Conservation (phyloP, 208 protist genomes). For the Trypanosoma mega region DNA sequence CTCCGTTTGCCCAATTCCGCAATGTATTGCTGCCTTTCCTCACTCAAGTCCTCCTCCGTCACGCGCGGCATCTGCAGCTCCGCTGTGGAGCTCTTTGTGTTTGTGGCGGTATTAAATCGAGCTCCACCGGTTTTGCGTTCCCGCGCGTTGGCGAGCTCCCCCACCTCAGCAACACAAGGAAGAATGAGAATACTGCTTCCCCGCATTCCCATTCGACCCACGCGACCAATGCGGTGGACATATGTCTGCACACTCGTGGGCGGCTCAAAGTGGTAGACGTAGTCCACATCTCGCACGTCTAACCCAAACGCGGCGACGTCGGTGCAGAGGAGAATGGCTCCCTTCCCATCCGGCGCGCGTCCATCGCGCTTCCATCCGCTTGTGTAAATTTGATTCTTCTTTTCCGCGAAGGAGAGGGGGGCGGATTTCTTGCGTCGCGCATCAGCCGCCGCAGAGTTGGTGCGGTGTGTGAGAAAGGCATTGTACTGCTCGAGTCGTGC, state of each 20-base stretch:
- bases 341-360: constrained; percentile 52
- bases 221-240: constrained; percentile 88
- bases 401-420: constrained; percentile 53
- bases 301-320: constrained; percentile 89
- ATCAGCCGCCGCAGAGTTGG: neutral
- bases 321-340: constrained; percentile 88
- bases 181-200: constrained; percentile 84
- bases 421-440: constrained; percentile 25
- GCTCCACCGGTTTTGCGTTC: constrained; percentile 70
- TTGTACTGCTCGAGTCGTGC: constrained; percentile 83
- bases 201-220: constrained; percentile 87
- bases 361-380: constrained; percentile 81
- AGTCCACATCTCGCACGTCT: constrained; percentile 91
- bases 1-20: constrained; percentile 45
- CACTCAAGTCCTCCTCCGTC: constrained; percentile 30
- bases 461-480: constrained; percentile 67
- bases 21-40: constrained; percentile 50
- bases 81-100: constrained; percentile 63
- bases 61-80: constrained; percentile 47
- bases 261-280: constrained; percentile 91
- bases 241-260: constrained; percentile 77
- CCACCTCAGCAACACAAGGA: constrained; percentile 37
- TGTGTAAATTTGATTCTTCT: constrained; percentile 73
- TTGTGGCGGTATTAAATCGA: constrained; percentile 76
- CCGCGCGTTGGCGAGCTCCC: constrained; percentile 24